Conservation (phyloP, 2,329 filamentous ascomycete genomes). For the Fusarium gaditjirri region DNA sequence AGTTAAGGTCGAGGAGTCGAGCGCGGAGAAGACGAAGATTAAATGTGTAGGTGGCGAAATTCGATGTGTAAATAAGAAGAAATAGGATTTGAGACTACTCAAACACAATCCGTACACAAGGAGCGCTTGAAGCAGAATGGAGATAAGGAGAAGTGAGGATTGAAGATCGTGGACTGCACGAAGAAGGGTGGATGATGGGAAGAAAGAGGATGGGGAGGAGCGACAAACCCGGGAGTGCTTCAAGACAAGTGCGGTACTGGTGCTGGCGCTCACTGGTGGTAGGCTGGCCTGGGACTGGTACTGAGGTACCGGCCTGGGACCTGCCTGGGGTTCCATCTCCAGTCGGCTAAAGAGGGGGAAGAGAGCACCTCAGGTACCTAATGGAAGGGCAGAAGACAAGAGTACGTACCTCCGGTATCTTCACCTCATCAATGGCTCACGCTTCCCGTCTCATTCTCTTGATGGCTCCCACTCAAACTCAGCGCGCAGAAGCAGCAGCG, state of each 20-base stretch:
- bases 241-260: slow-evolving; percentile 46
- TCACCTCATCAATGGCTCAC: slow-evolving; percentile 37
- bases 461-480: slow-evolving; percentile 30
- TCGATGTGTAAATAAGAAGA: slow-evolving; percentile 10
- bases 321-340: slow-evolving; percentile 42
- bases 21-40: slow-evolving; percentile 38
- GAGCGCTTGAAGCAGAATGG: slow-evolving; percentile 35
- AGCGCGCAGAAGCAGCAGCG: slow-evolving; percentile 8
- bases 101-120: slow-evolving; percentile 38
- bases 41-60: slow-evolving; percentile 19
- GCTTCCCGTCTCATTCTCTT: slow-evolving; percentile 20
- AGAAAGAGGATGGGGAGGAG: slow-evolving; percentile 52
- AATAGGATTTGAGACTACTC: slow-evolving; percentile 41
- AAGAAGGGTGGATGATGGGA: slow-evolving; percentile 49
- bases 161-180: slow-evolving; percentile 49
- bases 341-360: slow-evolving; percentile 41
- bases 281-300: slow-evolving; percentile 5
- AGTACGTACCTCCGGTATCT: slow-evolving; percentile 46
- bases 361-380: slow-evolving; percentile 13
- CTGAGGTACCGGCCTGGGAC: slow-evolving; percentile 43
- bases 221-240: slow-evolving; percentile 50
- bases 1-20: slow-evolving; percentile 41
- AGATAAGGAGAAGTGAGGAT: slow-evolving; percentile 35
- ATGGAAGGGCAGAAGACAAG: slow-evolving; percentile 9
- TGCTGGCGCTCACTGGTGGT: slow-evolving; percentile 4